phyloP scores from a whole-genome alignment of 768 basidiomycete species.

The Xanthoconium stramineum region DNA sequence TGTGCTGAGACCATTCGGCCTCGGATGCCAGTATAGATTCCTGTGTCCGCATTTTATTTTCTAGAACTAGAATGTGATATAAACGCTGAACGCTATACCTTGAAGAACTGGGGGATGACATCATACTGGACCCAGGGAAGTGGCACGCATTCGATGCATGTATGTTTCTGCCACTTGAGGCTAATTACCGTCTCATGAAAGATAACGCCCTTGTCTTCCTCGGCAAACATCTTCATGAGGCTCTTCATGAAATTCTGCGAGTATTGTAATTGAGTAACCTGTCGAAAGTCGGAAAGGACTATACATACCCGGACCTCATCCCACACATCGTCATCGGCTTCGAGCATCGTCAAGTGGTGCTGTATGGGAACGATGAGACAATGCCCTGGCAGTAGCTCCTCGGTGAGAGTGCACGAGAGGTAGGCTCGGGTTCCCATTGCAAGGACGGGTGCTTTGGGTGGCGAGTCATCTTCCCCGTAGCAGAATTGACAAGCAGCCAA shows the following conservation, averaged over 20 bases:
- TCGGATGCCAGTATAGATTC: slow-evolving; percentile 94
- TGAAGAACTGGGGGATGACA: slow-evolving; percentile 89
- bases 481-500: slow-evolving; percentile 85
- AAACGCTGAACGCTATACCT: slow-evolving; percentile 40
- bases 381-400: slow-evolving; percentile 90
- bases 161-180: slow-evolving; percentile 86
- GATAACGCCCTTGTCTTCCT: slow-evolving; percentile 89
- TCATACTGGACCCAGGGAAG: slow-evolving; percentile 88
- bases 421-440: slow-evolving; percentile 91
- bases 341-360: slow-evolving; percentile 86
- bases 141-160: slow-evolving; percentile 91
- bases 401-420: slow-evolving; percentile 82
- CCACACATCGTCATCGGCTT: slow-evolving; percentile 97
- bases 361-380: slow-evolving; percentile 95
- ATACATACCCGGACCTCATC: slow-evolving; percentile 84
- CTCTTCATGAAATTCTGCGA: slow-evolving; percentile 81
- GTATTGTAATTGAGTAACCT: not conserved
- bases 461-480: slow-evolving; percentile 87
- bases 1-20: slow-evolving; percentile 97
- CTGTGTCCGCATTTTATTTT: slow-evolving; percentile 34
- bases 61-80: not conserved
- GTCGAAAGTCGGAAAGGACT: not conserved
- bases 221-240: slow-evolving; percentile 90
- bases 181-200: slow-evolving; percentile 94
- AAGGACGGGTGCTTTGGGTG: slow-evolving; percentile 82